Percentiles rank a stretch among this genome's conserved stretches.
phyloP scores from a whole-genome alignment of 768 basidiomycete genomes.

The Tylopilus sp. region DNA sequence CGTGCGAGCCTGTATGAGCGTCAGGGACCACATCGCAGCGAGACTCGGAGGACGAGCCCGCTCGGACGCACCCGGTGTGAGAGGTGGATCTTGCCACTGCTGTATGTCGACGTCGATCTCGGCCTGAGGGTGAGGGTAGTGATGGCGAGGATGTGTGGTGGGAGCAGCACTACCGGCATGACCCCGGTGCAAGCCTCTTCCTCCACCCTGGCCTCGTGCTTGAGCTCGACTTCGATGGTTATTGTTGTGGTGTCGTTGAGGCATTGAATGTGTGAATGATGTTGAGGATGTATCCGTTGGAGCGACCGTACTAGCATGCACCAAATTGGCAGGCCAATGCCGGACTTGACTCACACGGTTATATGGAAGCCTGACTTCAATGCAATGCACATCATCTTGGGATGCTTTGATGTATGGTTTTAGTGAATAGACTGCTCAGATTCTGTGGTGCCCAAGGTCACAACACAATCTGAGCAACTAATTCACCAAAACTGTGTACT shows the following conservation, averaged over 20 bases:
- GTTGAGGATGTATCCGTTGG: background rate
- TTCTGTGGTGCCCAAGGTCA: no score
- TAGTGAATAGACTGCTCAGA: no score
- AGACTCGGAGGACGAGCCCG: background rate
- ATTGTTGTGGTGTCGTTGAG: constrained; percentile 14
- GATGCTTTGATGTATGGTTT: no score
- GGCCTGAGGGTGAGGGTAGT: constrained; percentile 17
- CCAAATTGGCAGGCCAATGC: no score
- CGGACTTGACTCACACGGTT: no score
- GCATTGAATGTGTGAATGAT: constrained; percentile 8
- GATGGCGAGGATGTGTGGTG: constrained; percentile 2
- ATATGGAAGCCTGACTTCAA: no score
- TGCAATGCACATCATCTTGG: no score
- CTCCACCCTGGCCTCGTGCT: constrained; percentile 24
- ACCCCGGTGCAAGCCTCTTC: constrained; percentile 4
- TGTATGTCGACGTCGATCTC: constrained; percentile 27
- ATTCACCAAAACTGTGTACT: no score
- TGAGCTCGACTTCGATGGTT: constrained; percentile 20
- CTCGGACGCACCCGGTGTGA: constrained; percentile 15
- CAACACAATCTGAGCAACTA: no score
- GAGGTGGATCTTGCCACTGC: constrained; percentile 14
- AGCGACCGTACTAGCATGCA: no score
- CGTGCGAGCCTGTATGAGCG: constrained; percentile 1
- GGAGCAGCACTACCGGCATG: no score
- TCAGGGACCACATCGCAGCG: background rate